Conservation (phyloP, 441 rosid species). For the Arabidopsis lyrata region DNA sequence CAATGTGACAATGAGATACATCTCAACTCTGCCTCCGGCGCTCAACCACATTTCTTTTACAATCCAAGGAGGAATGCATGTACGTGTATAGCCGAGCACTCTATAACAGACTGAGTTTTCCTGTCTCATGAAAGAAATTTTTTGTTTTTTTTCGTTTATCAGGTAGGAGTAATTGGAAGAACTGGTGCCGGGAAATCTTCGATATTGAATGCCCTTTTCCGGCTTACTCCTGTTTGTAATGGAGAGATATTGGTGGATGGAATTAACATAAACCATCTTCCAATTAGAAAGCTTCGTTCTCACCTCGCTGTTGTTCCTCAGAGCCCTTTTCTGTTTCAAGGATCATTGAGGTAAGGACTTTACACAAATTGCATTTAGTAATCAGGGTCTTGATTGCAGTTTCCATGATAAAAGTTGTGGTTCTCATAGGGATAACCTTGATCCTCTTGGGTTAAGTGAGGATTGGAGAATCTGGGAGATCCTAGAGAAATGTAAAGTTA, state of each 20-base stretch:
- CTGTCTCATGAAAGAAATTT: slow-evolving; percentile 15
- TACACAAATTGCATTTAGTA: slow-evolving; percentile 6
- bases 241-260: slow-evolving; percentile 87
- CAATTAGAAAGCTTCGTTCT: slow-evolving; percentile 84
- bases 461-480: slow-evolving; percentile 77
- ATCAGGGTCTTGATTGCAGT: not conserved
- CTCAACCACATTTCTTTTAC: slow-evolving; percentile 63
- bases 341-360: slow-evolving; percentile 71
- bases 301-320: slow-evolving; percentile 93
- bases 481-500: slow-evolving; percentile 83
- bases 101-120: slow-evolving; percentile 18
- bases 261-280: slow-evolving; percentile 64
- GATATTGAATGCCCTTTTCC: slow-evolving; percentile 88
- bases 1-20: slow-evolving; percentile 84
- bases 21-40: slow-evolving; percentile 79
- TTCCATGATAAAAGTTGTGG: not conserved
- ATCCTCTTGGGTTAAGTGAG: slow-evolving; percentile 64
- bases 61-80: slow-evolving; percentile 79
- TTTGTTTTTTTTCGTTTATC: slow-evolving; percentile 25
- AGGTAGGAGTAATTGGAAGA: slow-evolving; percentile 97
- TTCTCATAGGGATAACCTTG: slow-evolving; percentile 77
- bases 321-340: slow-evolving; percentile 91
- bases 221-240: slow-evolving; percentile 69
- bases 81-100: slow-evolving; percentile 38
- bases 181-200: slow-evolving; percentile 99